Base-by-base conservation (phyloP, 192 early-diverging fungal species). In the Physocladia obscura region DNA sequence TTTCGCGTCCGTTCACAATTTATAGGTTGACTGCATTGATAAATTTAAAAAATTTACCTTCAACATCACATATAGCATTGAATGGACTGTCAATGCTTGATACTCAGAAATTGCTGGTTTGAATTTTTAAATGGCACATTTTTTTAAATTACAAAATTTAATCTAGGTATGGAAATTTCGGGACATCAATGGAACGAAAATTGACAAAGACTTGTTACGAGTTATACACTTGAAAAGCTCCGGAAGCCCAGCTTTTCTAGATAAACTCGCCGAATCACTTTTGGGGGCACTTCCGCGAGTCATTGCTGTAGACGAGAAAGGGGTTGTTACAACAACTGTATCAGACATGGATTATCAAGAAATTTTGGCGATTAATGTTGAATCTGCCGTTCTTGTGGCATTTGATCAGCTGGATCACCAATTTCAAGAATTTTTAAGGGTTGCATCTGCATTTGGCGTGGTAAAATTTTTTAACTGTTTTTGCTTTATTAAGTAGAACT, bases 401-500 rank as follows among this genome's bases (percentile, higher is more conserved):
- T 73, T 73, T 67, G 71, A 73, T 36, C 61, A 62, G 24, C 57
- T 73, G 26, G 62, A 73, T 26, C 62, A 63, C 31, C 54, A 62
- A 39, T 73, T 73, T 34, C 71, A 73, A 58, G 71, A 73, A 34
- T 24, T 73, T 1, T 47, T 73, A n/a, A n/a, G 71, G 29, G 71
- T 73, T 49, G 71, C 71, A 34, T 73, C 71, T 6, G 71, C 58
- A 15, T 73, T 57, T 49, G 71, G 71, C 13, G 54, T 65, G 71
- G 68, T 70, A 59, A 17, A n/a, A 13, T 44, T 8, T 13, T 13
- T 44, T 44, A n/a, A 8, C 40, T 8, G 58, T 57, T 64, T 21
- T 27, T 17, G 11, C 21, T 1, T 64, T 48, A 55, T 26, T 6
- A 50, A 59, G 8, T 59, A 36, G 34, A n/a, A 11, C 31, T 24